A percentile compares a stretch with the other conserved stretches of the same genome.
phyloP scores from a whole-genome alignment of 768 basidiomycete genomes.

The Dioszegia crocea region DNA sequence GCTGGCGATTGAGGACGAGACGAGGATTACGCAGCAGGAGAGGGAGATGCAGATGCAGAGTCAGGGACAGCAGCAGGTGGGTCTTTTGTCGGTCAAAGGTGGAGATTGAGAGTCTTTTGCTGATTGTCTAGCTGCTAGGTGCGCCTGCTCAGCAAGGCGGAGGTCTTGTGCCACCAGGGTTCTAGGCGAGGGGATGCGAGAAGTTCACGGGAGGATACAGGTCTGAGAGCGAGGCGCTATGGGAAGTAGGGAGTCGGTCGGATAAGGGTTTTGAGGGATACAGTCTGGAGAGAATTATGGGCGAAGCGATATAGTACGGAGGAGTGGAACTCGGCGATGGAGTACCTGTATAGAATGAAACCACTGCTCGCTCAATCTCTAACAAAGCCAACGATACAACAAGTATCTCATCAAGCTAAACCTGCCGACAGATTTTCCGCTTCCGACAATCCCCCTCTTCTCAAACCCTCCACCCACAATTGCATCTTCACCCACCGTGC shows the following conservation, averaged over 20 bases:
- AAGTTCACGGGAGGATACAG: not conserved
- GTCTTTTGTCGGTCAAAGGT: conserved; percentile 44
- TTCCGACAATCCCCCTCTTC: conserved; percentile 33
- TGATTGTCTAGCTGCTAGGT: conserved; percentile 64
- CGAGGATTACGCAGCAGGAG: conserved; percentile 88
- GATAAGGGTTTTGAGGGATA: not conserved
- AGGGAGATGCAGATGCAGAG: conserved; percentile 90
- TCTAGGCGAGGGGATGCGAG: conserved; percentile 52
- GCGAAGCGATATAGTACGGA: not conserved
- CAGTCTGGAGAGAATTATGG: not conserved
- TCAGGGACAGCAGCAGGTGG: conserved; percentile 83
- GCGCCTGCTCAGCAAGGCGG: conserved; percentile 5
- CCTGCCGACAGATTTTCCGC: conserved; percentile 42
- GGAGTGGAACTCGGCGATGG: not conserved
- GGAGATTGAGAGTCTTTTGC: not conserved
- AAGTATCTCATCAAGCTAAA: conserved; percentile 13
- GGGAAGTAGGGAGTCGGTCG: not conserved
- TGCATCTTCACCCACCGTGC: conserved; percentile 37
- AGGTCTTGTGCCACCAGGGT: conserved; percentile 77
- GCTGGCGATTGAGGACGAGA: conserved; percentile 90
- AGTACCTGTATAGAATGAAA: conserved; percentile 2
- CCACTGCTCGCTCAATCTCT: not conserved
- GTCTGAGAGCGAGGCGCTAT: not conserved
- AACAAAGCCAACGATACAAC: not conserved
- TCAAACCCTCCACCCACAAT: conserved; percentile 41